Conservation (phyloP, 2,329 filamentous ascomycete species). For the Gnomoniopsis sp. region DNA sequence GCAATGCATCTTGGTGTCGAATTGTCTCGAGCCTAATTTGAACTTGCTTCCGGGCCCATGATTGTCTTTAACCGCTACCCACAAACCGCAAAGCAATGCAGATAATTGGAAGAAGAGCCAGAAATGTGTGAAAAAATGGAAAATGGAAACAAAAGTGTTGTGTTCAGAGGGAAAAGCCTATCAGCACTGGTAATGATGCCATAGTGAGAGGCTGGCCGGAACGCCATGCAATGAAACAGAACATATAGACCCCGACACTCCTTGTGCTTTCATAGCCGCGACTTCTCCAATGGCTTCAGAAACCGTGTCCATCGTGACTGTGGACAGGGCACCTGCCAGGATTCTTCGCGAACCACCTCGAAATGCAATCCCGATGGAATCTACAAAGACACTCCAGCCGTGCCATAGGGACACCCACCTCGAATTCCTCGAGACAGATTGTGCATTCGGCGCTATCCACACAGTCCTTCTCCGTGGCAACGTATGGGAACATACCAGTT, state of each 20-base stretch:
- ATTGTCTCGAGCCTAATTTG: no score
- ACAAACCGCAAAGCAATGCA: background rate
- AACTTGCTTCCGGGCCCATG: background rate
- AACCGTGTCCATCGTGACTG: conserved; percentile 60
- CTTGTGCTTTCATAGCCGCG: background rate
- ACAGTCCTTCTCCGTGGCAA: conserved; percentile 65
- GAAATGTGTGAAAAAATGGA: background rate
- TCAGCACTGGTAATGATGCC: background rate
- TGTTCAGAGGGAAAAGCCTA: background rate
- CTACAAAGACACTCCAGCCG: conserved; percentile 64
- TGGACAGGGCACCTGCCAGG: conserved; percentile 64
- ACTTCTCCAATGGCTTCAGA: conserved; percentile 25
- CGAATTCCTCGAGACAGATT: conserved; percentile 65
- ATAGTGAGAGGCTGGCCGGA: background rate
- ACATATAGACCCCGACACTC: background rate
- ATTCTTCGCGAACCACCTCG: conserved; percentile 59
- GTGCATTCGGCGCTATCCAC: conserved; percentile 66
- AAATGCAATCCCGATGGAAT: conserved; percentile 60
- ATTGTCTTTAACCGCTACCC: background rate
- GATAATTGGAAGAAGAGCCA: no score
- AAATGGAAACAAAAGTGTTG: background rate
- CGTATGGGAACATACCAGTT: conserved; percentile 62
- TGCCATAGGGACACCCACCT: conserved; percentile 61
- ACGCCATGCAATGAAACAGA: conserved; percentile 10
- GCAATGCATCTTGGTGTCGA: background rate